Conservation (phyloP, 2,329 filamentous ascomycete species). For the Aspergillus aculeatus region DNA sequence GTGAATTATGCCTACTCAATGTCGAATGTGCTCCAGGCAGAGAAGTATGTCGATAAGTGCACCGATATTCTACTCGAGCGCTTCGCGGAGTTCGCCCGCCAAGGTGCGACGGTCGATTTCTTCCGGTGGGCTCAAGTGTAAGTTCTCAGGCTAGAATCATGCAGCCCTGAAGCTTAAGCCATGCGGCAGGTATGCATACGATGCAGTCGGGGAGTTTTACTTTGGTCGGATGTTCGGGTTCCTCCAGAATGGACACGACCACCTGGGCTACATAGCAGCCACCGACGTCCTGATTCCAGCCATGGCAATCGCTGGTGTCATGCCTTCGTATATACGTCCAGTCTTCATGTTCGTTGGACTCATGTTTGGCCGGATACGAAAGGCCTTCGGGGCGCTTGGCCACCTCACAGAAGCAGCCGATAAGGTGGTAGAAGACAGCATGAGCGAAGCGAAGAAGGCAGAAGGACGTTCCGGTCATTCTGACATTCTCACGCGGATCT, state of each 20-base stretch:
- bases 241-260: slow-evolving; percentile 39
- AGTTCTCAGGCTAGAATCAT: background rate
- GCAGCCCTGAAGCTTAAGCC: background rate
- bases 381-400: slow-evolving; percentile 28
- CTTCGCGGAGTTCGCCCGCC: slow-evolving; percentile 17
- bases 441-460: slow-evolving; percentile 15
- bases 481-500: slow-evolving; percentile 31
- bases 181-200: slow-evolving; percentile 40
- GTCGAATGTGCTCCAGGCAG: slow-evolving; percentile 27
- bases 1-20: slow-evolving; percentile 26
- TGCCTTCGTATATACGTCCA: slow-evolving; percentile 30
- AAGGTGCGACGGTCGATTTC: slow-evolving; percentile 21
- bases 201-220: slow-evolving; percentile 44
- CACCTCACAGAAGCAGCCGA: slow-evolving; percentile 26
- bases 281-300: slow-evolving; percentile 36
- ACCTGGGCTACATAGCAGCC: slow-evolving; percentile 39
- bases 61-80: slow-evolving; percentile 21
- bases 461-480: slow-evolving; percentile 18
- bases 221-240: slow-evolving; percentile 47
- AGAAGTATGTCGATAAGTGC: slow-evolving; percentile 26
- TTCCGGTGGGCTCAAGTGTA: slow-evolving; percentile 29
- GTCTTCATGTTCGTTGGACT: slow-evolving; percentile 28
- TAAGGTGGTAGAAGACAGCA: slow-evolving; percentile 24
- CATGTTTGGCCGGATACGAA: slow-evolving; percentile 22
- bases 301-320: slow-evolving; percentile 28